phyloP scores from a whole-genome alignment of 2,329 filamentous ascomycete species.

The Aspergillus floridensis region DNA sequence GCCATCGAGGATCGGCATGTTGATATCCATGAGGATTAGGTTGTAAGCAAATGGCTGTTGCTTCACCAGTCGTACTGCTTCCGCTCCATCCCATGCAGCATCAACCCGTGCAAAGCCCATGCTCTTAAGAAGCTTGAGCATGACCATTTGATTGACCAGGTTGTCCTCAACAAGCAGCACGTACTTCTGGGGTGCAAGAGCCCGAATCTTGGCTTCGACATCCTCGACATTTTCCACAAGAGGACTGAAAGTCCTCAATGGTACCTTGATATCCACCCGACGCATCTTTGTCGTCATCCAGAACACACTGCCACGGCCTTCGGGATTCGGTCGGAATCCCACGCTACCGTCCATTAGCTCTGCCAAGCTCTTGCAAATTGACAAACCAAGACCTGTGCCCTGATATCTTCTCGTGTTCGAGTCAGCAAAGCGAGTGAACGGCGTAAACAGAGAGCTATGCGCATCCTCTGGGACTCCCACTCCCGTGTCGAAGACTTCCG shows the following conservation, averaged over 20 bases:
- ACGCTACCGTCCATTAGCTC: conserved; percentile 58
- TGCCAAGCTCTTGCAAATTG: conserved; percentile 57
- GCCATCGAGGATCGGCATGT: conserved; percentile 49
- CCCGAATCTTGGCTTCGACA: conserved; percentile 31
- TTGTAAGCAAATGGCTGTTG: conserved; percentile 45
- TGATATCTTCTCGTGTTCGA: conserved; percentile 54
- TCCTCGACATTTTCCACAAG: conserved; percentile 12
- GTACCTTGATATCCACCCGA: conserved; percentile 34
- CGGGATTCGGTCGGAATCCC: conserved; percentile 46
- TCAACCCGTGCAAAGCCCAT: conserved; percentile 45
- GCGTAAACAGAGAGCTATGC: conserved; percentile 52
- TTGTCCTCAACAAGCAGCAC: conserved; percentile 45
- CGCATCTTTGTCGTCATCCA: conserved; percentile 51
- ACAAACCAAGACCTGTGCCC: conserved; percentile 57
- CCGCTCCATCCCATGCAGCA: conserved; percentile 44
- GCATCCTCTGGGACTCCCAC: conserved; percentile 52
- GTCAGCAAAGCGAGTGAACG: conserved; percentile 56
- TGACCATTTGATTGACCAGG: conserved; percentile 43
- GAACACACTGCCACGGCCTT: conserved; percentile 51
- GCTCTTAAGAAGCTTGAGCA: conserved; percentile 37
- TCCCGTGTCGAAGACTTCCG: conserved; percentile 55
- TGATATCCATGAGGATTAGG: conserved; percentile 49
- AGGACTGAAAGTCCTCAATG: conserved; percentile 26
- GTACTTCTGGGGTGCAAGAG: conserved; percentile 42
- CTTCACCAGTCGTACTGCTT: conserved; percentile 45